Conservation (phyloP, 208 protist genomes). For the Crithidia mellificae region DNA sequence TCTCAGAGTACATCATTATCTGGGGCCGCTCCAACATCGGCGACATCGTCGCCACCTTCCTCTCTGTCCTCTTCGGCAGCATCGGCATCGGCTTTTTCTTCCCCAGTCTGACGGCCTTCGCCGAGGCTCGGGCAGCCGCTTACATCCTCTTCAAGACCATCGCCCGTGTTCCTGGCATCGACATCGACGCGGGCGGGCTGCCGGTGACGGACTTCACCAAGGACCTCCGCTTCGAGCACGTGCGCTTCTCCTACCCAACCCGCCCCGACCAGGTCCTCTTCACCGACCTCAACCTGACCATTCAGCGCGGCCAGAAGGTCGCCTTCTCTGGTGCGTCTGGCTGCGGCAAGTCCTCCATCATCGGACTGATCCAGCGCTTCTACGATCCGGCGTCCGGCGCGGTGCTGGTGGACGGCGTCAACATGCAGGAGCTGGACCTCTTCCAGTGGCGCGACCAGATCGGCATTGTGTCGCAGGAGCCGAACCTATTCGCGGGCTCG, state of each 20-base stretch:
- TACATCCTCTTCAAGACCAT: conserved; percentile 80
- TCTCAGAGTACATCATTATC: conserved; percentile 61
- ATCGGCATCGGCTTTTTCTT: conserved; percentile 67
- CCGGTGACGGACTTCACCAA: conserved; percentile 40
- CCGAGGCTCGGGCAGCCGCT: conserved; percentile 74
- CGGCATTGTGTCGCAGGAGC: conserved; percentile 87
- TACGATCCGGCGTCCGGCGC: conserved; percentile 76
- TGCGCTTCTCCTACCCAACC: conserved; percentile 84
- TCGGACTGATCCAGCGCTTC: conserved; percentile 78
- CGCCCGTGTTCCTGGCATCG: conserved; percentile 62
- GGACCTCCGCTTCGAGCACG: conserved; percentile 59
- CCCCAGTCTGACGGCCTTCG: conserved; percentile 56
- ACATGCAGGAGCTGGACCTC: conserved; percentile 59
- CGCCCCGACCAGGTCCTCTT: conserved; percentile 72
- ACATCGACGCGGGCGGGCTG: conserved; percentile 46
- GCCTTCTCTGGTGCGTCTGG: conserved; percentile 78
- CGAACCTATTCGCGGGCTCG: conserved; percentile 68
- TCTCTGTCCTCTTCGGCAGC: conserved; percentile 67
- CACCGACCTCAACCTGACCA: conserved; percentile 53
- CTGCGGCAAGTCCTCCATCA: conserved; percentile 86
- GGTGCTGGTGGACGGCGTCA: conserved; percentile 65
- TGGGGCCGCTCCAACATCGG: conserved; percentile 53
- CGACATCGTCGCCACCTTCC: conserved; percentile 50
- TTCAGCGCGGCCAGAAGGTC: conserved; percentile 71
- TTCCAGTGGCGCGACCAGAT: conserved; percentile 62